A percentile compares a stretch with the other conserved stretches of the same genome.
phyloP scores from a whole-genome alignment of 176 grass and related monocot genomes.

The Phoenix dactylifera region DNA sequence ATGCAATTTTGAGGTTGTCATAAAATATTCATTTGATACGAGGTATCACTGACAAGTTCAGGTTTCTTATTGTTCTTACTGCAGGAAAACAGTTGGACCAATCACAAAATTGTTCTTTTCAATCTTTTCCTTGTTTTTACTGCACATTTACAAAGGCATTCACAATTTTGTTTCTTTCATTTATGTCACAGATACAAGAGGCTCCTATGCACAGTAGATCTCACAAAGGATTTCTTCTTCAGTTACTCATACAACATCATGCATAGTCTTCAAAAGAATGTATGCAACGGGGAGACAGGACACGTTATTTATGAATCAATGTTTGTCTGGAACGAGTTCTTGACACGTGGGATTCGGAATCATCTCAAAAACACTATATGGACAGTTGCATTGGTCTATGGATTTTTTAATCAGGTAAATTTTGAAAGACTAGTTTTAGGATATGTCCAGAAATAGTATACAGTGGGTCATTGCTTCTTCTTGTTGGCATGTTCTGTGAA shows the following conservation, averaged over 20 bases:
- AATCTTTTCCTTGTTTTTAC: neutral
- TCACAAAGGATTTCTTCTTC: slow-evolving; percentile 99
- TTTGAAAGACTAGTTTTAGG: neutral
- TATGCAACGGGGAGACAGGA: slow-evolving; percentile 43
- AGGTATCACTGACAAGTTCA: slow-evolving; percentile 45
- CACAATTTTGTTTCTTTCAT: slow-evolving; percentile 3
- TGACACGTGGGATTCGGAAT: slow-evolving; percentile 62
- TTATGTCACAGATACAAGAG: slow-evolving; percentile 72
- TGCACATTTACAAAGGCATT: slow-evolving; percentile 6
- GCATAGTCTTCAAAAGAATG: slow-evolving; percentile 91
- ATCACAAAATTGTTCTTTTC: slow-evolving; percentile 1
- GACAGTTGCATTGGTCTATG: slow-evolving; percentile 85
- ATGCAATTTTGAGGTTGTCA: slow-evolving; percentile 34
- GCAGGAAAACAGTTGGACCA: neutral
- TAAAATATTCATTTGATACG: slow-evolving; percentile 33
- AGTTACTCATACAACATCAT: slow-evolving; percentile 99
- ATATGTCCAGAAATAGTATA: no score
- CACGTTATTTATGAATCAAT: slow-evolving; percentile 81
- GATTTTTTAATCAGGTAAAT: slow-evolving; percentile 93
- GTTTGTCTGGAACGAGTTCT: slow-evolving; percentile 97
- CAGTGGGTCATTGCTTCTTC: no score
- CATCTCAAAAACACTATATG: slow-evolving; percentile 81
- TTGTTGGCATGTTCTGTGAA: no score
- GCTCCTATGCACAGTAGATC: slow-evolving; percentile 74
- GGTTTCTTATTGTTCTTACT: slow-evolving; percentile 13